Evolutionary conservation across 371 early-diverging fungal species (phyloP).

Genomic region (Saksenaea vasiformis): DNA sequence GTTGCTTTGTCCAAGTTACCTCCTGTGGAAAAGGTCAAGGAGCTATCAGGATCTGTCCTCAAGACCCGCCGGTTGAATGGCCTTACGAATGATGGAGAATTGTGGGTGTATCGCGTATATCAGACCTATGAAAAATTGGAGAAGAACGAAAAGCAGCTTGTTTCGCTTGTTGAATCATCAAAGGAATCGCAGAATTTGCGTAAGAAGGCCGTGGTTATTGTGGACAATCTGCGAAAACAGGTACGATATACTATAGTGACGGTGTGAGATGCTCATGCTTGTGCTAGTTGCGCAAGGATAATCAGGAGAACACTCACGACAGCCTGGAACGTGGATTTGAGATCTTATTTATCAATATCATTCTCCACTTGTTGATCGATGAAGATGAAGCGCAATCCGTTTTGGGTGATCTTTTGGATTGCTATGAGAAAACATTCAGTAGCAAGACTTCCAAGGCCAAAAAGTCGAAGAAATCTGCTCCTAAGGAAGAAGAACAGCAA

Average conservation of each 20-base stretch:
- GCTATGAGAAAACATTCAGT: slow-evolving; percentile 67
- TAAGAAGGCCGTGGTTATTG: slow-evolving; percentile 28
- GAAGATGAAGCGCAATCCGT: slow-evolving; percentile 65
- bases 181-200: slow-evolving; percentile 20
- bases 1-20: slow-evolving; percentile 67
- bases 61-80: slow-evolving; percentile 59
- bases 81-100: slow-evolving; percentile 59
- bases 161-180: slow-evolving; percentile 10
- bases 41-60: slow-evolving; percentile 24
- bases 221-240: slow-evolving; percentile 15
- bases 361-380: slow-evolving; percentile 67
- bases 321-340: slow-evolving; percentile 70
- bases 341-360: slow-evolving; percentile 66
- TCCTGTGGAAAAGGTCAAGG: slow-evolving; percentile 48
- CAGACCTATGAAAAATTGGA: slow-evolving; percentile 50
- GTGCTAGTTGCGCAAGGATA: slow-evolving; percentile 30
- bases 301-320: slow-evolving; percentile 40
- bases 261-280: slow-evolving; percentile 8
- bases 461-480: slow-evolving; percentile 26
- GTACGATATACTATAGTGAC: background rate
- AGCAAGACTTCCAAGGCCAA: slow-evolving; percentile 39
- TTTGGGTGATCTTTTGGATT: slow-evolving; percentile 71
- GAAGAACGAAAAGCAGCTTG: slow-evolving; percentile 43
- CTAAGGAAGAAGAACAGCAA: slow-evolving; percentile 54
- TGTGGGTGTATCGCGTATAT: slow-evolving; percentile 65